These are phyloP conservation scores for Pterocarpus macrocarpus DNA, from an alignment of 306 rosid genomes.

Conservation along the genomic window DNA sequence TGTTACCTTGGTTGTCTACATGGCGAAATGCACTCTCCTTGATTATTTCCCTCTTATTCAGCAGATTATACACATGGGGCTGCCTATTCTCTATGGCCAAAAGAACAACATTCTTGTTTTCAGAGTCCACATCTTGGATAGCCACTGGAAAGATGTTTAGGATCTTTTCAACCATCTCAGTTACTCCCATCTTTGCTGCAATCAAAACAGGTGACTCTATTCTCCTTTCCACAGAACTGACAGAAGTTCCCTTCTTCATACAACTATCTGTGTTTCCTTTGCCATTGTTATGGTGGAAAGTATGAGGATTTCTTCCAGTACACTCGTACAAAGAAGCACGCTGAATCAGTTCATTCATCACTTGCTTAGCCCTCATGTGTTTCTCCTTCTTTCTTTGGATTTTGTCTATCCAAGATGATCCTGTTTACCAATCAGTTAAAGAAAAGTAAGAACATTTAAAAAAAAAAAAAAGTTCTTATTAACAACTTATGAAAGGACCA, in stretches of 20 bases:
- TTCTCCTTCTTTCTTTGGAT: constrained; percentile 55
- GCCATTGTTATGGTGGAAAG: not conserved
- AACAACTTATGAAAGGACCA: constrained; percentile 10
- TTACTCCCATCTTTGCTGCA: constrained; percentile 58
- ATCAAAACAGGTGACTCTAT: constrained; percentile 42
- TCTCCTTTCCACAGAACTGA: not conserved
- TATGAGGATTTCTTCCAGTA: constrained; percentile 1
- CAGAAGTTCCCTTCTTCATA: not conserved
- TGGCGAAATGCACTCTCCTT: constrained; percentile 55
- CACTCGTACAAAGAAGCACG: constrained; percentile 30
- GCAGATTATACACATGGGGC: constrained; percentile 48
- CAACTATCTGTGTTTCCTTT: not conserved
- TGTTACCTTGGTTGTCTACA: constrained; percentile 51
- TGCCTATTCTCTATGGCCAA: constrained; percentile 62
- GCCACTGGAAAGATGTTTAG: constrained; percentile 52
- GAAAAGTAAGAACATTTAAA: not conserved
- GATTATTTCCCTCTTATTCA: constrained; percentile 23
- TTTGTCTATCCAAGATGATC: constrained; percentile 53
- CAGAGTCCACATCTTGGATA: constrained; percentile 51
- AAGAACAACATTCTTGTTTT: constrained; percentile 56
- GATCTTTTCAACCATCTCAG: constrained; percentile 54
- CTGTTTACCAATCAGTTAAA: constrained; percentile 34
- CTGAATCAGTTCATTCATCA: constrained; percentile 50
- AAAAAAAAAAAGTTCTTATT: not conserved
- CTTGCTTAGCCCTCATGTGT: constrained; percentile 48